phyloP scores from a whole-genome alignment of 306 rosid genomes.

The Cyclanthera cordifolia region DNA sequence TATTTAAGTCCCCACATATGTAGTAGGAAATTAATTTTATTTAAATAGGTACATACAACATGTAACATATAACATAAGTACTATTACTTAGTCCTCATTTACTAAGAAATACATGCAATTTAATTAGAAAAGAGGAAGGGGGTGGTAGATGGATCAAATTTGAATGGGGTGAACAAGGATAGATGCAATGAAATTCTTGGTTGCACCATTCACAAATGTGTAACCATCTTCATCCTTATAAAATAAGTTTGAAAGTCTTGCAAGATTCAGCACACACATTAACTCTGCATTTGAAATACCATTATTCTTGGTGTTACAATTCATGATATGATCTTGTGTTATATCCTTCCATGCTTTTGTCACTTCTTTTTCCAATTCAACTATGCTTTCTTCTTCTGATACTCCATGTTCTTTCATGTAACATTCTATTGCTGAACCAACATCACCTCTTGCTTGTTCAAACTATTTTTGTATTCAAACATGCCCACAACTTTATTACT shows the following conservation, averaged over 20 bases:
- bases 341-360: background rate
- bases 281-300: background rate
- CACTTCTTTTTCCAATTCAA: background rate
- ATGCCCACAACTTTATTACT: background rate
- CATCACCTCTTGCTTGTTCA: background rate
- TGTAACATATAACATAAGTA: background rate
- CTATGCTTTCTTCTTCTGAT: background rate
- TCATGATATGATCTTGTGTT: background rate
- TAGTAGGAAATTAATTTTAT: too few relatives aligned
- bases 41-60: background rate
- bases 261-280: background rate
- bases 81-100: background rate
- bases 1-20: too few relatives aligned
- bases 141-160: background rate
- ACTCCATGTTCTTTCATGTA: background rate
- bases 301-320: background rate
- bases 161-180: background rate
- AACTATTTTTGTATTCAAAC: background rate
- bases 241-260: background rate
- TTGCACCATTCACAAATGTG: background rate
- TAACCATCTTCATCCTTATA: constrained; percentile 3
- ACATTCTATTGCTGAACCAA: background rate
- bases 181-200: background rate
- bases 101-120: background rate
- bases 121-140: background rate